Conservation (phyloP, 1,139 yeast genomes). For the Taphrina communis region DNA sequence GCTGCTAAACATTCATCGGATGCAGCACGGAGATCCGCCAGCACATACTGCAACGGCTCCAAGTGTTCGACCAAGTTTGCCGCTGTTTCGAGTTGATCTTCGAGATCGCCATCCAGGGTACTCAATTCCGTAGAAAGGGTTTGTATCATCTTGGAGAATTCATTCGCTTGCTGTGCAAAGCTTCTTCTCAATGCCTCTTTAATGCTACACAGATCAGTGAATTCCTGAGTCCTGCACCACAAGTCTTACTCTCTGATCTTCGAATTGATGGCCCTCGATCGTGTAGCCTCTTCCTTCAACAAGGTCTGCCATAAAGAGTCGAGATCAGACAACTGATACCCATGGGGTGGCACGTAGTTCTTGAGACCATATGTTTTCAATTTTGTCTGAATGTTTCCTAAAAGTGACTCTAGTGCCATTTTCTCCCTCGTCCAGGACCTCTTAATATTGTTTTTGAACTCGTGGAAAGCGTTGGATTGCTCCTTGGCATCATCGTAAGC, state of each 20-base stretch:
- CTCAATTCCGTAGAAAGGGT: constrained; percentile 51
- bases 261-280: constrained; percentile 52
- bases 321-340: constrained; percentile 50
- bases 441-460: constrained; percentile 51
- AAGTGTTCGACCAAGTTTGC: constrained; percentile 51
- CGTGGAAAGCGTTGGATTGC: constrained; percentile 49
- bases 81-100: constrained; percentile 52
- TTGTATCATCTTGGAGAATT: constrained; percentile 51
- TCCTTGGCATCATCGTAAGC: constrained; percentile 51
- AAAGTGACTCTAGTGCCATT: constrained; percentile 52
- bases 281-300: constrained; percentile 51
- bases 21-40: constrained; percentile 49
- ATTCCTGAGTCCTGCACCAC: not conserved
- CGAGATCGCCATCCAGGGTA: constrained; percentile 54
- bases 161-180: constrained; percentile 56
- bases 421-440: constrained; percentile 55
- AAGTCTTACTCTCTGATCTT: constrained; percentile 49
- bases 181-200: constrained; percentile 58
- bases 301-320: constrained; percentile 52
- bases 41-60: constrained; percentile 50
- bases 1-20: constrained; percentile 52
- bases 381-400: constrained; percentile 54
- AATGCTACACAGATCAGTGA: constrained; percentile 45
- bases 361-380: constrained; percentile 53
- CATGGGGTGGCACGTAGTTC: constrained; percentile 53